These are phyloP conservation scores for Penicillium arizonense DNA, from an alignment of 495 filamentous ascomycete species.

Conservation along the genomic window DNA sequence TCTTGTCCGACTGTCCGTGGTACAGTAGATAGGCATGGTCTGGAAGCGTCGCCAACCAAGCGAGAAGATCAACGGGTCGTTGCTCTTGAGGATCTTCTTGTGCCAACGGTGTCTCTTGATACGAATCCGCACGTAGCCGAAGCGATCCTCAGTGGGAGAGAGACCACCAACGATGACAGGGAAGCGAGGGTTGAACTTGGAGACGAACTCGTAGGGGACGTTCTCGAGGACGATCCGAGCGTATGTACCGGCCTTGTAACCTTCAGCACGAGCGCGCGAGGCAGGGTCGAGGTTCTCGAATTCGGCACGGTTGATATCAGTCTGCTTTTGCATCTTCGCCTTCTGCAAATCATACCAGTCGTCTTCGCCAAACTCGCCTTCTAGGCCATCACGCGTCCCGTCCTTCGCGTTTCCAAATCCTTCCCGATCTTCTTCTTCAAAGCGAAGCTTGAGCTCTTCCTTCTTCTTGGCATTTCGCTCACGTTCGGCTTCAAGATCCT, in stretches of 20 bases:
- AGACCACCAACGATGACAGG: constrained; percentile 90
- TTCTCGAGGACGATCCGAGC: constrained; percentile 83
- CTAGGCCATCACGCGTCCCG: constrained; percentile 56
- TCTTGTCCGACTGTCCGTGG: constrained; percentile 85
- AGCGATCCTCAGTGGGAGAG: constrained; percentile 87
- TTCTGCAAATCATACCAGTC: constrained; percentile 99
- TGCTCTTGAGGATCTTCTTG: constrained; percentile 97
- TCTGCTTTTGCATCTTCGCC: constrained; percentile 87
- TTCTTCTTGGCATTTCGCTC: constrained; percentile 88
- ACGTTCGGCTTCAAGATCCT: constrained; percentile 75
- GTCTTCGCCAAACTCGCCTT: constrained; percentile 88
- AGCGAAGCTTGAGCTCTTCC: constrained; percentile 89
- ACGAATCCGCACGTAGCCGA: constrained; percentile 90
- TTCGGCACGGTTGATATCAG: constrained; percentile 90
- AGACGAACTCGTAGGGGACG: constrained; percentile 87
- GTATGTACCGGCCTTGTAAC: constrained; percentile 90
- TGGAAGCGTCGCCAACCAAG: constrained; percentile 98
- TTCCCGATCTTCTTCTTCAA: constrained; percentile 95
- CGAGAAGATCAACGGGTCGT: constrained; percentile 95
- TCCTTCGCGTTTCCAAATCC: constrained; percentile 86
- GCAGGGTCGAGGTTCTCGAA: constrained; percentile 80
- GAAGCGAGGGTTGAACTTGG: constrained; percentile 78
- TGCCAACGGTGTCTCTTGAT: constrained; percentile 99
- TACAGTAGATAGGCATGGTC: constrained; percentile 86
- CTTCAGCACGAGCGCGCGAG: constrained; percentile 79